Percentiles rank a stretch among this genome's conserved stretches.
These are phyloP conservation scores for Asterochloris sp. DNA, from an alignment of 139 green algal genomes.

Conservation along the genomic window DNA sequence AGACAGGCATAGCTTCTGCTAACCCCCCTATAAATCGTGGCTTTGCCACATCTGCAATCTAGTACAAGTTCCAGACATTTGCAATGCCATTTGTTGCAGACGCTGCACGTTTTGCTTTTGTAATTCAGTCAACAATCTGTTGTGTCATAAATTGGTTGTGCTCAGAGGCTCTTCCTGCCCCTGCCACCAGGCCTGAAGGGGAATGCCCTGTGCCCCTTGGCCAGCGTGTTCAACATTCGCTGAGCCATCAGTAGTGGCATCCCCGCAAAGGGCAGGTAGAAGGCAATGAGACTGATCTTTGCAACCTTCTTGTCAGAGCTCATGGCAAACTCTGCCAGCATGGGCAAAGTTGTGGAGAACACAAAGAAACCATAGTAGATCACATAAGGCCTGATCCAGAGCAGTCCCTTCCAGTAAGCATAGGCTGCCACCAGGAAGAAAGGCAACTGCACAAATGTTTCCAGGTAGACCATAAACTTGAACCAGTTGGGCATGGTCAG, in stretches of 20 bases:
- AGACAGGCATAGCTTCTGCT: too few species aligned
- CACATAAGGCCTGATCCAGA: background rate
- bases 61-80: too few species aligned
- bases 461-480: background rate
- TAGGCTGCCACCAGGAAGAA: constrained; percentile 18
- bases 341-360: constrained; percentile 1
- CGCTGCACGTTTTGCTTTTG: too few species aligned
- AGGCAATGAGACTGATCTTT: background rate
- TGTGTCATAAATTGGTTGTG: too few species aligned
- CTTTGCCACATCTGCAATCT: too few species aligned
- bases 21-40: too few species aligned
- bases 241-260: constrained; percentile 5
- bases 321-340: constrained; percentile 1
- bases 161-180: background rate
- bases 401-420: background rate
- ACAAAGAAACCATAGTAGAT: constrained; percentile 11
- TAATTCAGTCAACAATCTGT: too few species aligned
- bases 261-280: constrained; percentile 1
- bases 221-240: constrained; percentile 3
- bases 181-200: background rate
- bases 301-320: background rate
- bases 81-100: too few species aligned
- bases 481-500: constrained; percentile 7
- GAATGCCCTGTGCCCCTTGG: too few species aligned
- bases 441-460: constrained; percentile 9